Evolutionary conservation across 2,329 filamentous ascomycete genomes (phyloP).

Genomic region (Xylaria sp.): DNA sequence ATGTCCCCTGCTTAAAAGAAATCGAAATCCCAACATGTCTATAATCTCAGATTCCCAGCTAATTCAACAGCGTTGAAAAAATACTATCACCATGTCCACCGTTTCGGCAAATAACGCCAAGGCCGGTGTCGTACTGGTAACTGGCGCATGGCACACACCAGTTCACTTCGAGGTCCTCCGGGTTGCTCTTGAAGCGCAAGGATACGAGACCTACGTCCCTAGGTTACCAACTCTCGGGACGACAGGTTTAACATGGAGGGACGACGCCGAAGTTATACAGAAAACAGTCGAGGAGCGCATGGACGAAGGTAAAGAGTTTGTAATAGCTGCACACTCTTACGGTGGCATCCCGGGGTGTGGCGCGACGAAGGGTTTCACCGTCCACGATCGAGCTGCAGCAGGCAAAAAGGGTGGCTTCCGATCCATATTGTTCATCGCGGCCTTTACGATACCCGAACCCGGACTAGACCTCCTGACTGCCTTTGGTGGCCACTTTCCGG

Average conservation of each 20-base stretch:
- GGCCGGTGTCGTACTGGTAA: conserved; percentile 29
- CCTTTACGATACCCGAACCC: conserved; percentile 28
- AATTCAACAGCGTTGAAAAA: neutral
- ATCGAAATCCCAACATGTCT: neutral
- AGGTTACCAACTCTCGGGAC: conserved; percentile 27
- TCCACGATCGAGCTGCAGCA: conserved; percentile 23
- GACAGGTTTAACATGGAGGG: conserved; percentile 31
- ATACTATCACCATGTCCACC: conserved; percentile 8
- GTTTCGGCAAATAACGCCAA: conserved; percentile 10
- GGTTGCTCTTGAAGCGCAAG: conserved; percentile 27
- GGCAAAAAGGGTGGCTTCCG: conserved; percentile 32
- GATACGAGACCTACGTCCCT: conserved; percentile 32
- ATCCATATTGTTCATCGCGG: conserved; percentile 33
- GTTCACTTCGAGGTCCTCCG: conserved; percentile 27
- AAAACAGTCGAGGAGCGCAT: conserved; percentile 29
- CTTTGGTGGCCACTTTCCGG: conserved; percentile 29
- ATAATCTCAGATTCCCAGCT: neutral
- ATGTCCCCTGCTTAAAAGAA: neutral
- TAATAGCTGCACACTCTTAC: conserved; percentile 33
- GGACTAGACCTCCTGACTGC: conserved; percentile 27
- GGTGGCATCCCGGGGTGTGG: conserved; percentile 29
- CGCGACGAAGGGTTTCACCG: conserved; percentile 27
- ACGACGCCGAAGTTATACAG: conserved; percentile 26
- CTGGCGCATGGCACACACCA: conserved; percentile 29
- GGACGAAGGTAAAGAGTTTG: conserved; percentile 31